Percentiles rank a stretch among this genome's conserved stretches.
phyloP scores from a whole-genome alignment of 208 protist species.

The Wallacemonas sp. region DNA sequence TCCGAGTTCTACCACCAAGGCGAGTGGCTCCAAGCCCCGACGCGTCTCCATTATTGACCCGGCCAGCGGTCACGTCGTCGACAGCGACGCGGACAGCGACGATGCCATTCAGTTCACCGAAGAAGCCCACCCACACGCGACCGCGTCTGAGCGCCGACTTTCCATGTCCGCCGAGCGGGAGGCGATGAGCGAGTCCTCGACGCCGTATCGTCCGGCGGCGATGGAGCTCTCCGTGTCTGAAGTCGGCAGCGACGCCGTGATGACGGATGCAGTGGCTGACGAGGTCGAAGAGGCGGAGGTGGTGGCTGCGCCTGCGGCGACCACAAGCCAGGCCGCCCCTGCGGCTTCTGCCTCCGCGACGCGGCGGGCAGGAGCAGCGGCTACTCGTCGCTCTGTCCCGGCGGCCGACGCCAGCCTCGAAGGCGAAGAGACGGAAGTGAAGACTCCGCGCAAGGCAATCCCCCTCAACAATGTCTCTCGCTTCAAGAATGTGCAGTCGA shows the following conservation, averaged over 20 bases:
- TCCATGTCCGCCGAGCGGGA: constrained; percentile 24
- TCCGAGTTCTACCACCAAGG: no score
- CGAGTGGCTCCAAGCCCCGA: not conserved
- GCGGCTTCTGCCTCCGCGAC: not conserved
- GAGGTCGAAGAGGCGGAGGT: not conserved
- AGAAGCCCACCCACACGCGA: constrained; percentile 2
- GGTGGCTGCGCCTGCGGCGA: no score
- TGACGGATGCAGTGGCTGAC: not conserved
- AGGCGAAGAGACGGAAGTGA: not conserved
- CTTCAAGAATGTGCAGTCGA: constrained; percentile 79
- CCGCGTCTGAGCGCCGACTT: constrained; percentile 16
- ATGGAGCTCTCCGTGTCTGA: constrained; percentile 19
- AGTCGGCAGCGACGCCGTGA: not conserved
- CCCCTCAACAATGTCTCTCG: constrained; percentile 76
- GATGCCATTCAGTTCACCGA: constrained; percentile 9
- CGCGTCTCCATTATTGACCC: not conserved
- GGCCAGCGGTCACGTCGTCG: not conserved
- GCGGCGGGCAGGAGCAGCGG: no score
- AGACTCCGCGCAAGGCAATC: constrained; percentile 40
- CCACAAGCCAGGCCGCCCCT: no score
- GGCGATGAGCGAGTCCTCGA: constrained; percentile 25
- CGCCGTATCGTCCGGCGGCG: constrained; percentile 27
- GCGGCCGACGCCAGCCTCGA: not conserved
- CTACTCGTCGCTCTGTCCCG: no score
- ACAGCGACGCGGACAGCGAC: constrained; percentile 16